Evolutionary conservation across 2,329 filamentous ascomycete genomes (phyloP).

Genomic region (Epichloe glyceriae): DNA sequence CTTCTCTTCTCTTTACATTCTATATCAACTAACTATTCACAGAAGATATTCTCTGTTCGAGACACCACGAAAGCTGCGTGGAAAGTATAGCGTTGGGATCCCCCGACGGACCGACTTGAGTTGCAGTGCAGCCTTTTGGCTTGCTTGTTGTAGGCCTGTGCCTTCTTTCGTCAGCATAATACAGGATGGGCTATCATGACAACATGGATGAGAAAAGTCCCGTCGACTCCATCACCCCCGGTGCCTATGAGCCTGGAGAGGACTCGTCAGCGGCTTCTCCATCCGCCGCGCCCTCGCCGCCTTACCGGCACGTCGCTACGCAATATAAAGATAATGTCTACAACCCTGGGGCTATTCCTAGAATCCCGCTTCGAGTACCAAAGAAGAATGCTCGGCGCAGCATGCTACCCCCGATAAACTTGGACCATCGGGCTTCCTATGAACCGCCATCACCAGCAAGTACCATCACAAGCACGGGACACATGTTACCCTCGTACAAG

Average conservation of each 20-base stretch:
- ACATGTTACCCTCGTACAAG: conserved; percentile 3
- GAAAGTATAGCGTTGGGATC: background rate
- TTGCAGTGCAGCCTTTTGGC: no score
- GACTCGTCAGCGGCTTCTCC: conserved; percentile 12
- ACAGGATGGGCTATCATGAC: background rate
- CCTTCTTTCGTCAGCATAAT: background rate
- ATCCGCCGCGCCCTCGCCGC: conserved; percentile 17
- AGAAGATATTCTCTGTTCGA: background rate
- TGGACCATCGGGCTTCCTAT: conserved; percentile 2
- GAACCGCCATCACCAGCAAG: conserved; percentile 14
- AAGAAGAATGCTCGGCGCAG: conserved; percentile 16
- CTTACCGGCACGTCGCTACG: conserved; percentile 18
- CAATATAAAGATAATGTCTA: conserved; percentile 18
- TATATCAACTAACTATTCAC: background rate
- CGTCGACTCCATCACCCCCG: background rate
- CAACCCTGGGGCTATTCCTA: conserved; percentile 11
- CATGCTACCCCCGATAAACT: conserved; percentile 1
- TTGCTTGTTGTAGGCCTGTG: background rate
- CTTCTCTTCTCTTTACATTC: background rate
- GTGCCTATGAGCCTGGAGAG: conserved; percentile 4
- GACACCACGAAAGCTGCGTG: background rate
- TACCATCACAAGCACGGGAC: conserved; percentile 6
- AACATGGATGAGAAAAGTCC: background rate
- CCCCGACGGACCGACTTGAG: no score
- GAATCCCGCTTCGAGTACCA: conserved; percentile 17